A percentile compares a stretch with the other conserved stretches of the same genome.
Conservation (phyloP, 2,329 filamentous ascomycete genomes). For the Colletotrichum musicola region DNA sequence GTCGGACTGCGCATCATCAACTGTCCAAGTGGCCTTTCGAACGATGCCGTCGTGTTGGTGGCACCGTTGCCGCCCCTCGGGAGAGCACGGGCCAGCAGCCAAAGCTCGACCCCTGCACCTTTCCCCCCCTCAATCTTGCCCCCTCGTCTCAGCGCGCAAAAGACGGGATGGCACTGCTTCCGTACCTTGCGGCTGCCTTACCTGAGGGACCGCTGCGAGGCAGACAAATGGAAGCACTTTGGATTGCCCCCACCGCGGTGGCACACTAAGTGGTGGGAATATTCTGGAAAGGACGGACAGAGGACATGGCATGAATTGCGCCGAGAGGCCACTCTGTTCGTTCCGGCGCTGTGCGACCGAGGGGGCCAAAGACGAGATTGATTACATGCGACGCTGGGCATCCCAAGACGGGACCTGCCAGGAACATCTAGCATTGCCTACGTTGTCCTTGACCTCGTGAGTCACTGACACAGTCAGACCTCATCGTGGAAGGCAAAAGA, state of each 20-base stretch:
- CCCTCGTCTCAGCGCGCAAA: constrained; percentile 34
- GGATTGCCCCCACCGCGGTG: constrained; percentile 14
- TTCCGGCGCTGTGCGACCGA: not conserved
- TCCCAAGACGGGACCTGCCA: not conserved
- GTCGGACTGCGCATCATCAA: not conserved
- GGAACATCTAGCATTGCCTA: no score
- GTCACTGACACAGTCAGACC: constrained; percentile 17
- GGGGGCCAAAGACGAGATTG: not conserved
- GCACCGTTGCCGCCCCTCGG: not conserved
- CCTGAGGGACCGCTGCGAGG: constrained; percentile 1
- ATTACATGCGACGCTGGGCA: constrained; percentile 8
- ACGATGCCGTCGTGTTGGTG: constrained; percentile 24
- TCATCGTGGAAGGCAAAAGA: constrained; percentile 19
- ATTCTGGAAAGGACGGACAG: constrained; percentile 32
- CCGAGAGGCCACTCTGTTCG: constrained; percentile 37
- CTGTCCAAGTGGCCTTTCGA: not conserved
- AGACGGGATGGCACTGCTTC: constrained; percentile 37
- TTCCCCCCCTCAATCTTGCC: constrained; percentile 25
- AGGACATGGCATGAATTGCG: constrained; percentile 14
- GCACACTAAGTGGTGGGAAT: constrained; percentile 31
- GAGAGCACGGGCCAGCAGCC: constrained; percentile 32
- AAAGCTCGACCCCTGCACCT: constrained; percentile 25
- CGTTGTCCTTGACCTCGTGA: constrained; percentile 12
- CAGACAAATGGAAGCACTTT: not conserved
- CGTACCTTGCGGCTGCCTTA: constrained; percentile 4